Conservation (phyloP, 129 eudicot genomes). For the Mikania micrantha region DNA sequence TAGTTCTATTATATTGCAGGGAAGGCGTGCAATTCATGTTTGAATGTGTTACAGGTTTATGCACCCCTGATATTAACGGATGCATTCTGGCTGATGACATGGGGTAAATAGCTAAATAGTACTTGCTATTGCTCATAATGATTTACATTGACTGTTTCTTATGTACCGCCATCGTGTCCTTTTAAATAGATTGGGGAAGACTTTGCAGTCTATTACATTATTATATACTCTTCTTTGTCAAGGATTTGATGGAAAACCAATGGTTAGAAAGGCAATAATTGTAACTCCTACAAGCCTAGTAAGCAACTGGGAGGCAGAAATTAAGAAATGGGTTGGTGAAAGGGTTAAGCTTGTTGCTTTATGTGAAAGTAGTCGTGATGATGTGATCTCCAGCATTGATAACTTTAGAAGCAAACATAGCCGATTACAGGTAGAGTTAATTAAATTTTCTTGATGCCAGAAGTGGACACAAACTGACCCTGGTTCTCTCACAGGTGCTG, state of each 20-base stretch:
- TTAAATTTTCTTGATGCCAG: slow-evolving; percentile 8
- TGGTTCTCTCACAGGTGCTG: slow-evolving; percentile 52
- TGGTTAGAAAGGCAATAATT: slow-evolving; percentile 87
- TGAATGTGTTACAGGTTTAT: slow-evolving; percentile 82
- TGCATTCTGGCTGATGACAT: slow-evolving; percentile 99
- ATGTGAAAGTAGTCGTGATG: slow-evolving; percentile 95
- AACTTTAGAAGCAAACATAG: slow-evolving; percentile 56
- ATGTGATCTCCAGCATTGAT: slow-evolving; percentile 77
- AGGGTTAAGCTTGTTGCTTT: slow-evolving; percentile 86
- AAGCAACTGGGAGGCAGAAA: slow-evolving; percentile 99
- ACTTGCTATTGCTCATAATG: neutral
- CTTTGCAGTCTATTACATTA: slow-evolving; percentile 92
- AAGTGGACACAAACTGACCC: slow-evolving; percentile 22
- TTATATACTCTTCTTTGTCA: slow-evolving; percentile 89
- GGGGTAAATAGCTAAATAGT: slow-evolving; percentile 70
- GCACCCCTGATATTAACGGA: slow-evolving; percentile 57
- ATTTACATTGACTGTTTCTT: slow-evolving; percentile 10
- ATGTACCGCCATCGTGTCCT: neutral
- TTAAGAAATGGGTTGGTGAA: slow-evolving; percentile 91
- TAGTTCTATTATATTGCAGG: slow-evolving; percentile 40
- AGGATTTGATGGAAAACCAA: slow-evolving; percentile 91
- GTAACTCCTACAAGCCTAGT: slow-evolving; percentile 99
- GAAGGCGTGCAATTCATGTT: slow-evolving; percentile 99
- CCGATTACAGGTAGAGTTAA: slow-evolving; percentile 53
- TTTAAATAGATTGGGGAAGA: slow-evolving; percentile 82